Base-by-base conservation (phyloP, 2,329 filamentous ascomycete species). In the Alternaria solani region DNA sequence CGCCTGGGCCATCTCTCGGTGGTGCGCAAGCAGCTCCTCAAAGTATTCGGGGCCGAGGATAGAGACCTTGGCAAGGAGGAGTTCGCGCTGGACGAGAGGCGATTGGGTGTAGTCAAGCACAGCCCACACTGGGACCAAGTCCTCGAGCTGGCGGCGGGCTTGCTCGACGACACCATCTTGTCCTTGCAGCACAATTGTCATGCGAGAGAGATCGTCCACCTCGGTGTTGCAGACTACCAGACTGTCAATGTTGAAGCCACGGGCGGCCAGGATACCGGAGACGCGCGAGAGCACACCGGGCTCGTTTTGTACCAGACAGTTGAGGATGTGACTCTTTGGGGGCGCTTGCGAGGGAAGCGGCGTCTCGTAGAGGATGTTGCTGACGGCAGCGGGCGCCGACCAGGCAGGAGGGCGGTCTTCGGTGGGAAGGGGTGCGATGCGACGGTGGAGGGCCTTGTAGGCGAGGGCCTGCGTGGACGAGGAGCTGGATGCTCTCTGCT, bases 171-270 rank as follows among this genome's bases (percentile, higher is more conserved):
- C 94, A 55, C 94, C 94, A 74, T 98, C 95, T 81, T 97, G 94
- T 14, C 95, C 95, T 57, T 93, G 93, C 53, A 99, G 86, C 67
- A 99, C 95, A 75, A 99, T 98, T 58, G 95, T 99, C 95, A 99
- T 99, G 76, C 95, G 93, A 34, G 93, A 97, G 54, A 99, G 86
- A 75, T 99, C 95, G 72, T 94, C 92, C 26, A 99, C 94, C 81
- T 99, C 95, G 64, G 95, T 99, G 81, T 92, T 95, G 85, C 95
- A 99, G 63, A 99, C 95, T 56, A 99, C 95, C 65, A 99, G 85
- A 55, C 92, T 96, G 86, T 99, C 95, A 75, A 99, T 99, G 84
- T 99, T 99, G 88, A 99, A 99, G 67, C 95, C 95, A 60, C 95
- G 89, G 43, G 95, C 95, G 12, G 95, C 95, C 34, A 99, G 85